Base-by-base conservation (phyloP, 1,284 basidiomycete species). In the Coriolopsis trogii region DNA sequence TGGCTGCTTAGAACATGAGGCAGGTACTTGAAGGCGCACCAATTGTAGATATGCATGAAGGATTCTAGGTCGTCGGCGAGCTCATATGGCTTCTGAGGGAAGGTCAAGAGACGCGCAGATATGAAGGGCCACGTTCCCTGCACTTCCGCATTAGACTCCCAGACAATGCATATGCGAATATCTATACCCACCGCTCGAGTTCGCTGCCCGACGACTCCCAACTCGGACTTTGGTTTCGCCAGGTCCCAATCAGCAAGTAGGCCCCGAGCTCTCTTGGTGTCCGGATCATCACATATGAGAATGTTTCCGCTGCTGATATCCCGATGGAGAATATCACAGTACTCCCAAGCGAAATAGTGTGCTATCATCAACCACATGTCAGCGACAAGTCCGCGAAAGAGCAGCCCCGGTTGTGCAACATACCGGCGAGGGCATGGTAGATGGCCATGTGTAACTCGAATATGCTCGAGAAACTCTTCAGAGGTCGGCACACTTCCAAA, bases 81-180 rank as follows among this genome's bases (percentile, higher is more conserved):
- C 28, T 34, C 41, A 18, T 51, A 36, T 20, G 16, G 38, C 25
- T 51, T 51, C 34, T 28, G 29, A 3, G 45, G 53, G 26, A 18
- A 26, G 6, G 20, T 8, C 6, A 47, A 34, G 12, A 45, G 33
- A 36, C n/a, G 33, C 4, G 33, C 33, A 6, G 33, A 53, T 31
- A 62, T 45, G 58, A 64, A 44, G 41, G 55, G 51, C 51, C 46
- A 49, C 18, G 51, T 49, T 2, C 46, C 51, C 51, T 53, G 20
- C 26, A n/a, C n/a, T n/a, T n/a, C n/a, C n/a, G n/a, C n/a, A n/a
- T n/a, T n/a, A n/a, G n/a, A n/a, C n/a, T n/a, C n/a, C n/a, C n/a
- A n/a, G n/a, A n/a, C n/a, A n/a, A n/a, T n/a, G n/a, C n/a, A n/a
- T n/a, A n/a, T n/a, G n/a, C n/a, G n/a, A n/a, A n/a, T n/a, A n/a